Percentiles rank a stretch among this genome's conserved stretches.
phyloP scores from a whole-genome alignment of 495 filamentous ascomycete species.

The Aspergillus wentii region DNA sequence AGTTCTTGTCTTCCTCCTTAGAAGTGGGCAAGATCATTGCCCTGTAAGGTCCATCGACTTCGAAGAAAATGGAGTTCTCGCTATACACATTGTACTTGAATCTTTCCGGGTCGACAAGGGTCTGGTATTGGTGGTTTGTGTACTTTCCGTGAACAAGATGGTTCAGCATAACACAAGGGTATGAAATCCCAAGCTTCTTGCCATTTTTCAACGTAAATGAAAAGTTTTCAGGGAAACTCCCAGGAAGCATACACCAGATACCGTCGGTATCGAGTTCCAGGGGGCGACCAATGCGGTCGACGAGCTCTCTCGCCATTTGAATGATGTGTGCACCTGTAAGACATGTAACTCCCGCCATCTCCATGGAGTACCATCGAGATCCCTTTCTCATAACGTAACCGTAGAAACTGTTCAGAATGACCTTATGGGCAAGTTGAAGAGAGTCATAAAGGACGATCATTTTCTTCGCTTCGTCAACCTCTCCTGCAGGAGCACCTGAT shows the following conservation, averaged over 20 bases:
- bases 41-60: conserved; percentile 95
- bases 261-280: conserved; percentile 98
- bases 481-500: conserved; percentile 66
- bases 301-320: conserved; percentile 90
- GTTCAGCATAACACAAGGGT: conserved; percentile 99
- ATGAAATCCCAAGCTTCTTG: conserved; percentile 92
- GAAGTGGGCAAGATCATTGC: conserved; percentile 97
- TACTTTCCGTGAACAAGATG: conserved; percentile 93
- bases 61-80: conserved; percentile 99
- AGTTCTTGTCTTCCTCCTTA: conserved; percentile 97
- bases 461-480: conserved; percentile 94
- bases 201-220: conserved; percentile 89
- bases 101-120: conserved; percentile 67
- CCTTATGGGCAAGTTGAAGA: conserved; percentile 93
- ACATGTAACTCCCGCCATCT: conserved; percentile 99
- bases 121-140: conserved; percentile 97
- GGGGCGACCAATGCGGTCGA: conserved; percentile 89
- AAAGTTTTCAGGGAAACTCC: conserved; percentile 96
- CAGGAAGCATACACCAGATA: conserved; percentile 99
- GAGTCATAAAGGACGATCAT: conserved; percentile 98
- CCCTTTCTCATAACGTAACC: conserved; percentile 99
- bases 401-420: conserved; percentile 99
- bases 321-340: conserved; percentile 96
- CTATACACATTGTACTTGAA: conserved; percentile 93
- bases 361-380: conserved; percentile 98